A percentile compares a stretch with the other conserved stretches of the same genome.
phyloP scores from a whole-genome alignment of 2,329 filamentous ascomycete species.

The Aspergillus terreus region DNA sequence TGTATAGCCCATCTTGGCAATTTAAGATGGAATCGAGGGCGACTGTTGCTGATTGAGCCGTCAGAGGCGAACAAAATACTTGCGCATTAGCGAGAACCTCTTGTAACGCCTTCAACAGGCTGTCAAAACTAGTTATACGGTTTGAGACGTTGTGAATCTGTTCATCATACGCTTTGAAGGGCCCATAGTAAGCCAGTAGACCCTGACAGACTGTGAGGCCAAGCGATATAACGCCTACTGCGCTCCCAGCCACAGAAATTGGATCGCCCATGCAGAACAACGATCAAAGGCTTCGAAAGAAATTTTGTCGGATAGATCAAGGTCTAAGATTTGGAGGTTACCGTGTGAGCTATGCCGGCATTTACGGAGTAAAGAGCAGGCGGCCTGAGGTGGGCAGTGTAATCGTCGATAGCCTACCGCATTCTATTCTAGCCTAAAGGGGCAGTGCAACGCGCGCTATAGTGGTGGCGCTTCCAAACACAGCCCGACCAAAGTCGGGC shows the following conservation, averaged over 20 bases:
- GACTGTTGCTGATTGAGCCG: constrained; percentile 5
- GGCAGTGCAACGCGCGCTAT: no score
- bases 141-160: constrained; percentile 5
- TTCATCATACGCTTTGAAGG: constrained; percentile 9
- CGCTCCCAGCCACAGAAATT: constrained; percentile 15
- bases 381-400: no score
- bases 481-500: no score
- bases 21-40: constrained; percentile 4
- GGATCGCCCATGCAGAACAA: constrained; percentile 8
- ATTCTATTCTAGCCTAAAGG: no score
- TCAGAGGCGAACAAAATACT: background rate
- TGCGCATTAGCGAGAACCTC: constrained; percentile 2
- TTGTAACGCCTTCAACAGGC: constrained; percentile 7
- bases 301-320: no score
- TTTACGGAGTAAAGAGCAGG: no score
- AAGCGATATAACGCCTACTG: constrained; percentile 12
- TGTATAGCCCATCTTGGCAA: constrained; percentile 2
- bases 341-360: no score
- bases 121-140: constrained; percentile 2
- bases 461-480: no score
- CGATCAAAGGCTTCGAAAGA: background rate
- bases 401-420: no score
- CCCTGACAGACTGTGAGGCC: constrained; percentile 12
- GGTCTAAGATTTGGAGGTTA: no score
- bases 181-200: constrained; percentile 10